These are phyloP conservation scores for Discostella stelligera DNA, from an alignment of 352 stramenopile genomes.

Conservation along the genomic window DNA sequence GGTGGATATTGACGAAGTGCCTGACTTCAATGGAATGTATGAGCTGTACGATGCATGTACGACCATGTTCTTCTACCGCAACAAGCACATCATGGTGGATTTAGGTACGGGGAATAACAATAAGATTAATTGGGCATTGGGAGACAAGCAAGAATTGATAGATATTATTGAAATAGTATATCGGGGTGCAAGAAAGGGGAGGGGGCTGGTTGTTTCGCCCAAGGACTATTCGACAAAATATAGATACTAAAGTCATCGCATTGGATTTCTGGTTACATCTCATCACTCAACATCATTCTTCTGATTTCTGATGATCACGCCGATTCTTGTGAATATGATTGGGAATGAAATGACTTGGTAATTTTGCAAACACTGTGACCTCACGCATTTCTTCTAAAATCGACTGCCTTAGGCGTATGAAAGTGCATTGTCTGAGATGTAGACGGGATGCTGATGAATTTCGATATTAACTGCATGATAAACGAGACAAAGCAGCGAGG, in stretches of 20 bases:
- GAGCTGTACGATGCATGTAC: constrained; percentile 99
- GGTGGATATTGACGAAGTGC: constrained; percentile 92
- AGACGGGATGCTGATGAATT: no score
- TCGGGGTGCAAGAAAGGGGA: constrained; percentile 93
- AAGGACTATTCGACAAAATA: constrained; percentile 99
- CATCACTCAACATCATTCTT: no score
- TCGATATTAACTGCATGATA: no score
- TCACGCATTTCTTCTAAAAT: neutral
- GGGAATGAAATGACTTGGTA: no score
- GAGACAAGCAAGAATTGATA: constrained; percentile 98
- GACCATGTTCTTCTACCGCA: constrained; percentile 99
- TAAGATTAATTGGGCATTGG: constrained; percentile 98
- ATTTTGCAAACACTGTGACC: constrained; percentile 2
- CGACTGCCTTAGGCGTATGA: no score
- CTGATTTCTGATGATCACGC: no score
- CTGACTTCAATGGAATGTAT: constrained; percentile 99
- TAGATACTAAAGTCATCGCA: constrained; percentile 90
- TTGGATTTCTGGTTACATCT: no score
- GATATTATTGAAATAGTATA: constrained; percentile 99
- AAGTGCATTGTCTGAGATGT: no score
- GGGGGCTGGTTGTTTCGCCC: constrained; percentile 96
- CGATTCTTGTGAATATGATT: no score
- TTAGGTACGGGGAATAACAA: constrained; percentile 99
- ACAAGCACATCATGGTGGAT: constrained; percentile 99
- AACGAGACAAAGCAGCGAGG: no score